Conservation (phyloP, 164 flowering plant species). For the Tetrastigma voinierianum region DNA sequence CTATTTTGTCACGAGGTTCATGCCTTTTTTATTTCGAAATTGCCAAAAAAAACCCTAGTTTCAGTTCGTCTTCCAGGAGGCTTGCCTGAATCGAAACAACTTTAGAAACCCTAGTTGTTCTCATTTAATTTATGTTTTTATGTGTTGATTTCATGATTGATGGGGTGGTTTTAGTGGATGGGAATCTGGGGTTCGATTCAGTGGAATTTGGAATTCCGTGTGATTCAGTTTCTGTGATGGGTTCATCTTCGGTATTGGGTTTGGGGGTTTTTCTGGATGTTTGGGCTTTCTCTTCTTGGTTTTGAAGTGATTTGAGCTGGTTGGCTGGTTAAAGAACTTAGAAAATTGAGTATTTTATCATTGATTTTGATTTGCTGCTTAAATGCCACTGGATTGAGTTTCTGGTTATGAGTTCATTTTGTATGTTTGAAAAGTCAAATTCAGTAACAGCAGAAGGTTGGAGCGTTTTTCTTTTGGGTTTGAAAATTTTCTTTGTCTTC, state of each 20-base stretch:
- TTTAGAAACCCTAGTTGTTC: slow-evolving; percentile 15
- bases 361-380: background rate
- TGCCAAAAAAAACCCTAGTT: slow-evolving; percentile 32
- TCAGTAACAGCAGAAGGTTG: background rate
- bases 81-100: background rate
- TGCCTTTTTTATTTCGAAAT: background rate
- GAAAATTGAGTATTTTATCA: background rate
- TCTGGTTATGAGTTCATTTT: background rate
- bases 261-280: background rate
- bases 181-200: background rate
- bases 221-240: background rate
- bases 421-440: background rate
- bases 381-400: too few species aligned
- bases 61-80: background rate
- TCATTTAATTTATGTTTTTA: background rate
- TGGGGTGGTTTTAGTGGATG: background rate
- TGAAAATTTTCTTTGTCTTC: background rate
- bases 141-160: slow-evolving; percentile 1
- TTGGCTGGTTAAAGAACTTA: background rate
- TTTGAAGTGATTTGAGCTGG: slow-evolving; percentile 9
- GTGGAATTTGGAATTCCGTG: background rate
- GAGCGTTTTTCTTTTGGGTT: background rate
- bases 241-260: background rate
- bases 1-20: background rate
- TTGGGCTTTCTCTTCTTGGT: slow-evolving; percentile 1